Conservation (phyloP, 2,329 filamentous ascomycete genomes). For the Parastagonospora nodorum region DNA sequence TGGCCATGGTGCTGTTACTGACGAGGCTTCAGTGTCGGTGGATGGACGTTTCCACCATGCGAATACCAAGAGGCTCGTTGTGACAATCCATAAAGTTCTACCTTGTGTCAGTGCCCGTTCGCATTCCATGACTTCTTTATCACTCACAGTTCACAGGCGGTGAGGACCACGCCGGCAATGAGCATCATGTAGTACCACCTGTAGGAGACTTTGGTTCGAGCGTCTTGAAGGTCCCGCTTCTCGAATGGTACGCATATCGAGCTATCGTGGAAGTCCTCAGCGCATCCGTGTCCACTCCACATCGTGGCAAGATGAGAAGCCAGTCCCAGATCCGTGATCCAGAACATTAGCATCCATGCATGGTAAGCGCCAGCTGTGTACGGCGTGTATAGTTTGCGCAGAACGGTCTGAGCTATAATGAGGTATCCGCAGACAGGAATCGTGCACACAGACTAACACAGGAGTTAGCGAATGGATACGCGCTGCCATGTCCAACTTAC, state of each 20-base stretch:
- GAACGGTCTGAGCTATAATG: constrained; percentile 33
- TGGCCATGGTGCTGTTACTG: not conserved
- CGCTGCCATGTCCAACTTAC: constrained; percentile 12
- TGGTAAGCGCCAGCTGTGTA: constrained; percentile 11
- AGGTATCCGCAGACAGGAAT: constrained; percentile 51
- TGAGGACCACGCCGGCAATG: constrained; percentile 30
- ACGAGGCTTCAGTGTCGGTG: not conserved
- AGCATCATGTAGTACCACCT: constrained; percentile 29
- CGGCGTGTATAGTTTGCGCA: not conserved
- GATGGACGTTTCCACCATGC: not conserved
- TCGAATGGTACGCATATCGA: constrained; percentile 15
- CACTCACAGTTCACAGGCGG: constrained; percentile 35
- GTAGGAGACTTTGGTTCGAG: constrained; percentile 19
- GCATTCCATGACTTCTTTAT: not conserved
- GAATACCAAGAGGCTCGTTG: not conserved
- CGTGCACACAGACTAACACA: constrained; percentile 31
- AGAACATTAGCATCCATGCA: constrained; percentile 54
- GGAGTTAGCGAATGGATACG: constrained; percentile 7
- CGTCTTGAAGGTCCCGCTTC: constrained; percentile 6
- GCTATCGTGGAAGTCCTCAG: constrained; percentile 11
- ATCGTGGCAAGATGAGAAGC: constrained; percentile 27
- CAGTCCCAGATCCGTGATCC: constrained; percentile 48
- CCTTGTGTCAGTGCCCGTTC: not conserved
- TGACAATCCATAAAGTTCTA: not conserved
- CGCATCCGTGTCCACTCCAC: constrained; percentile 20